Evolutionary conservation across 2,329 filamentous ascomycete genomes (phyloP).

Genomic region (Mariannaea elegans): DNA sequence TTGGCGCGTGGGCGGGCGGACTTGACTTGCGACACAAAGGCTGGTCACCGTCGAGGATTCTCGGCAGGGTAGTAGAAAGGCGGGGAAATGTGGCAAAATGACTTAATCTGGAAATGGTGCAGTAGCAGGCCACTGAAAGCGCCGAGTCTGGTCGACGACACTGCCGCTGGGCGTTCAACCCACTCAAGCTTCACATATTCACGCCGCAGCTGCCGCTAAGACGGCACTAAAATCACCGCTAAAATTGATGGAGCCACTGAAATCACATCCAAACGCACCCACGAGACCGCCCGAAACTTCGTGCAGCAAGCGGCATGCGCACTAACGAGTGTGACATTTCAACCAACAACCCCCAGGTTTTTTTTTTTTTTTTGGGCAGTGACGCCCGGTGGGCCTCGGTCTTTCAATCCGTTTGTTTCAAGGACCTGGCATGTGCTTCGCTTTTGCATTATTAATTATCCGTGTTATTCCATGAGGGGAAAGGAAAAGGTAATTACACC

Average conservation of each 20-base stretch:
- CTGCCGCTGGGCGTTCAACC: no score
- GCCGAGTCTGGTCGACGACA: not conserved
- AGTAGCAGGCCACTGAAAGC: conserved; percentile 18
- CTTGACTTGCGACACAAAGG: conserved; percentile 39
- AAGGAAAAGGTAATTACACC: no score
- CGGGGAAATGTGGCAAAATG: conserved; percentile 42
- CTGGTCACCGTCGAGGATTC: conserved; percentile 14
- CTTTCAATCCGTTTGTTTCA: not conserved
- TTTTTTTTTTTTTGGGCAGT: not conserved
- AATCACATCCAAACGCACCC: not conserved
- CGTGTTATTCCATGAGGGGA: no score
- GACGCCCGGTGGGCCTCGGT: not conserved
- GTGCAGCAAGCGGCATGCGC: not conserved
- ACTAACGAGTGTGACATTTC: not conserved
- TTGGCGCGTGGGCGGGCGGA: conserved; percentile 25
- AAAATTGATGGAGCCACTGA: not conserved
- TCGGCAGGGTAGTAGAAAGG: conserved; percentile 19
- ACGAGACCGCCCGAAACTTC: no score
- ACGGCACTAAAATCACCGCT: not conserved
- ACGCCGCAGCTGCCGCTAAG: no score
- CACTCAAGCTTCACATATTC: no score
- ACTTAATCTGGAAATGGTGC: conserved; percentile 33
- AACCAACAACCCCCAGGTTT: not conserved
- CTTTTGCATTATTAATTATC: not conserved
- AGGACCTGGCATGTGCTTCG: not conserved